Evolutionary conservation across 345 rosid species (phyloP).

Genomic region (Pistacia integerrima): DNA sequence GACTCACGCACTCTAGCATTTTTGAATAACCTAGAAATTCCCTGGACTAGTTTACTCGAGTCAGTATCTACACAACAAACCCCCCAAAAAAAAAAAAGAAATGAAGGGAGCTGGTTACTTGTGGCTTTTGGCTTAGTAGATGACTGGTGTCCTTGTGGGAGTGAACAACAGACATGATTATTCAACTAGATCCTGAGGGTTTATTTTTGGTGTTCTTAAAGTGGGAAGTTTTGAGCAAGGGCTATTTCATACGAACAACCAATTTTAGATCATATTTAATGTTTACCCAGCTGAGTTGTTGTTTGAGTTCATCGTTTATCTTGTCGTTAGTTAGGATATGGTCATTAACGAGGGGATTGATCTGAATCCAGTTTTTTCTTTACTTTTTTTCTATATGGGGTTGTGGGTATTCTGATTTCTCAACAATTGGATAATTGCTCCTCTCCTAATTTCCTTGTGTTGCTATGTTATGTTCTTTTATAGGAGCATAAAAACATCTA

Average conservation of each 20-base stretch:
- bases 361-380: background rate
- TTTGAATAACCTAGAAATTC: background rate
- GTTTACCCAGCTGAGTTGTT: background rate
- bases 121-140: background rate
- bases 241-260: background rate
- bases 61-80: too few relatives aligned
- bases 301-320: background rate
- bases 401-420: background rate
- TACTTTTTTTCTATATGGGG: background rate
- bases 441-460: background rate
- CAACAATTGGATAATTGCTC: background rate
- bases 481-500: background rate
- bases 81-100: too few relatives aligned
- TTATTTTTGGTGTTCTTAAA: background rate
- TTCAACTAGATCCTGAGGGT: background rate
- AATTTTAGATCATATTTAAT: background rate
- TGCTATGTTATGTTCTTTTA: background rate
- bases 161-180: background rate
- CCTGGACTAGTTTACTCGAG: background rate
- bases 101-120: background rate
- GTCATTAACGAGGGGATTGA: background rate
- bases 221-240: constrained; percentile 2
- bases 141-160: background rate
- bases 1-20: constrained; percentile 30
- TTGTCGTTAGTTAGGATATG: background rate